A percentile compares a stretch with the other conserved stretches of the same genome.
Evolutionary conservation across 768 basidiomycete genomes (phyloP).

Genomic region (Chiua virens): DNA sequence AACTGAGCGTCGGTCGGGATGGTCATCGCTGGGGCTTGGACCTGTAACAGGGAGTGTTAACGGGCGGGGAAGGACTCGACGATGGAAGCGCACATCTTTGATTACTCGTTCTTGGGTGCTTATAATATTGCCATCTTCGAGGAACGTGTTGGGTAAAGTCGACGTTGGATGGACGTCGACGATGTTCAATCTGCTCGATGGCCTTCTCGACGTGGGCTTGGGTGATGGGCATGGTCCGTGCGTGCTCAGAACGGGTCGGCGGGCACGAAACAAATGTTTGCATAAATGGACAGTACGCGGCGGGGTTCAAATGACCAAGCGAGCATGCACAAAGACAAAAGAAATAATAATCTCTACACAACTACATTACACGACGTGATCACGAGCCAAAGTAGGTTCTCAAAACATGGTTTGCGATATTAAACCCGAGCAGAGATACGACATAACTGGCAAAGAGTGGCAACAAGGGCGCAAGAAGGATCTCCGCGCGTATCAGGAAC

Average conservation of each 20-base stretch:
- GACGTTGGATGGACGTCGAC: slow-evolving; percentile 55
- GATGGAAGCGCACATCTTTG: slow-evolving; percentile 71
- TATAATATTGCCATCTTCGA: slow-evolving; percentile 90
- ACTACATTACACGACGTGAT: slow-evolving; percentile 13
- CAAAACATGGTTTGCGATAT: slow-evolving; percentile 82
- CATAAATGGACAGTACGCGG: slow-evolving; percentile 17
- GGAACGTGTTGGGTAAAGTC: slow-evolving; percentile 91
- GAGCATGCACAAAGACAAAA: slow-evolving; percentile 4
- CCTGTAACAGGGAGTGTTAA: slow-evolving; percentile 45
- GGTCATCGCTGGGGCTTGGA: slow-evolving; percentile 96
- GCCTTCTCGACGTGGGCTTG: slow-evolving; percentile 37
- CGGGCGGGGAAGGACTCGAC: slow-evolving; percentile 1
- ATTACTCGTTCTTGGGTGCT: slow-evolving; percentile 94
- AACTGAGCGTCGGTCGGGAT: slow-evolving; percentile 93
- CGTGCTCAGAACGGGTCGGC: slow-evolving; percentile 1
- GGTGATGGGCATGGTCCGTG: slow-evolving; percentile 32
- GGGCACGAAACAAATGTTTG: slow-evolving; percentile 11
- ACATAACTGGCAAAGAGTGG: slow-evolving; percentile 87
- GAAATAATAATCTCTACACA: slow-evolving; percentile 1
- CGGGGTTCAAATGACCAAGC: slow-evolving; percentile 30
- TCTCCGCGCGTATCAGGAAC: slow-evolving; percentile 86
- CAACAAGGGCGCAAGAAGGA: slow-evolving; percentile 87
- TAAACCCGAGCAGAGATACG: slow-evolving; percentile 86
- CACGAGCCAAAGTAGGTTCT: slow-evolving; percentile 70
- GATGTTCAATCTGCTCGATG: slow-evolving; percentile 41